phyloP scores from a whole-genome alignment of 2,329 filamentous ascomycete genomes.

The Talaromyces atroroseus region DNA sequence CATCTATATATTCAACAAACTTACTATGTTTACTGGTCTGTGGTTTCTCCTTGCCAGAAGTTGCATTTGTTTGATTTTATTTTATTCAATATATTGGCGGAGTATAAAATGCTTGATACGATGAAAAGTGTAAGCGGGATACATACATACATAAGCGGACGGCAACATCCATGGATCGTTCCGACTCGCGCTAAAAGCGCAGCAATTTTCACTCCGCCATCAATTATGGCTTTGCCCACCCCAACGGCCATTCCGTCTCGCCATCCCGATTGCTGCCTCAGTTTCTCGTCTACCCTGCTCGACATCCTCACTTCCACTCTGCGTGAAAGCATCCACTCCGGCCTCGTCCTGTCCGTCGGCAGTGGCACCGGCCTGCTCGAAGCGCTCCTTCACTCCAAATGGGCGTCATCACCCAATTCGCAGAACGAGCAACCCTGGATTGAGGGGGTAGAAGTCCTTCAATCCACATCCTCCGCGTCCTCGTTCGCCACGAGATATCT shows the following conservation, averaged over 20 bases:
- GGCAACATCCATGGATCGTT: too few species aligned
- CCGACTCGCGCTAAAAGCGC: background rate
- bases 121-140: too few species aligned
- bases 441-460: conserved; percentile 1
- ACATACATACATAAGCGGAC: too few species aligned
- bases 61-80: too few species aligned
- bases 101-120: too few species aligned
- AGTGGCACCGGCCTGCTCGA: conserved; percentile 6
- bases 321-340: background rate
- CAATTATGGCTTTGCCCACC: background rate
- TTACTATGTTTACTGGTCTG: too few species aligned
- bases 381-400: background rate
- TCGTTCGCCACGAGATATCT: background rate
- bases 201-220: background rate
- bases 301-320: background rate
- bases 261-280: conserved; percentile 2
- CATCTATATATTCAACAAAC: too few species aligned
- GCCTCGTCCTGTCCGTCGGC: conserved; percentile 3
- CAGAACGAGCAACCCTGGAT: background rate
- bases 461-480: background rate
- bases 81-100: too few species aligned
- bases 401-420: background rate
- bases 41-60: too few species aligned
- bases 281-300: conserved; percentile 3
- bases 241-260: background rate